Base-by-base conservation (phyloP, 169 alveolate genomes). In the Plasmodium yoelii region DNA sequence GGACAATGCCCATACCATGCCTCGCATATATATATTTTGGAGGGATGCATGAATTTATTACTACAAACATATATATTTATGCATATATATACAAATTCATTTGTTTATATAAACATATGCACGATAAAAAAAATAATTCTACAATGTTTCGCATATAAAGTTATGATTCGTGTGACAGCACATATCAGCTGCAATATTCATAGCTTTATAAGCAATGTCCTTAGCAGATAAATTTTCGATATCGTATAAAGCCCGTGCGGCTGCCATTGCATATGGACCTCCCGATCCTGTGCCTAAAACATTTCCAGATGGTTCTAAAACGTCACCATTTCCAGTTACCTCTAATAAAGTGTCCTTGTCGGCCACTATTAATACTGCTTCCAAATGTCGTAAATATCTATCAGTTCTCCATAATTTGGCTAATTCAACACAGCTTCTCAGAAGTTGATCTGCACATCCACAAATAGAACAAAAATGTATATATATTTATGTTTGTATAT, bases 321-420 rank as follows among this genome's bases (percentile, higher is more conserved):
- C 96, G 73, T 95, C 96, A 28, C 97, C 97, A 64, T 87, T 89
- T 22, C 97, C 97, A 24, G 95, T 94, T 34, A 95, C 95, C 68
- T 94, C 93, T 51, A 94, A 86, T 18, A 96, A 82, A 26, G 93
- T 87, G 28, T 92, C 93, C 60, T 91, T 75, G 72, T 95, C 97
- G 12, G 96, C 95, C 5, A 94, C 96, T 57, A 95, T 65, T 64
- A 95, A 71, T 22, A 94, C 96, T 24, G 97, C 97, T 72, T 92
- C 93, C 87, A 93, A 59, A 70, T 95, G 97, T 57, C 95, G 84
- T 47, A 94, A 67, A 42, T 88, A 91, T 55, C 94, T 92, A 61
- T 92, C 95, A 0, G 96, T 95, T 57, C 97, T 92, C 97, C 97
- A 95, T 75, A 87, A 77, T 68, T 94, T 95, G 46, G 97, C 97